Evolutionary conservation across 192 early-diverging fungal species (phyloP).

Genomic region (Mortierella antarctica): DNA sequence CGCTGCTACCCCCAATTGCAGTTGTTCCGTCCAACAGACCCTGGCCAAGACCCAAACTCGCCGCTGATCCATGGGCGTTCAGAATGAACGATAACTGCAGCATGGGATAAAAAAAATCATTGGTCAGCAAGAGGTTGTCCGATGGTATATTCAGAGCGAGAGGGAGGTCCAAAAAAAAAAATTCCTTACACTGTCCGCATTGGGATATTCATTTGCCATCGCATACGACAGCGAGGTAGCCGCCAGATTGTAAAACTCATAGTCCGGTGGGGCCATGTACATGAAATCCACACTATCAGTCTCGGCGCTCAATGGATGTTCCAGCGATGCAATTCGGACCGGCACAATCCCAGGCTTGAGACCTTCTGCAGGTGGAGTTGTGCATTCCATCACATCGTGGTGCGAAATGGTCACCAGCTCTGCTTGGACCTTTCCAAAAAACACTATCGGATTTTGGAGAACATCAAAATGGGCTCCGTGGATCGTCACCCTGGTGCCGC

Average conservation of each 20-base stretch:
- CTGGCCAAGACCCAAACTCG: slow-evolving; percentile 7
- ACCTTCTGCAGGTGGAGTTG: slow-evolving; percentile 37
- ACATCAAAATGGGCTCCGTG: slow-evolving; percentile 44
- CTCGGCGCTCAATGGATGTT: slow-evolving; percentile 11
- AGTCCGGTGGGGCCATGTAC: slow-evolving; percentile 42
- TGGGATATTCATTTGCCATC: slow-evolving; percentile 44
- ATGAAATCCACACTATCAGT: slow-evolving; percentile 36
- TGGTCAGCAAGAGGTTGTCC: not conserved
- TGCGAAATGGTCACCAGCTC: slow-evolving; percentile 42
- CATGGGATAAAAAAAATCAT: not conserved
- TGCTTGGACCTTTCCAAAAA: slow-evolving; percentile 35
- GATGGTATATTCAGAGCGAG: not conserved
- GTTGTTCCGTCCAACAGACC: slow-evolving; percentile 3
- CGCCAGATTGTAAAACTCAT: slow-evolving; percentile 41
- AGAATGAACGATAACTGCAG: slow-evolving; percentile 33
- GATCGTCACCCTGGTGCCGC: slow-evolving; percentile 41
- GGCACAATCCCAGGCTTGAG: slow-evolving; percentile 42
- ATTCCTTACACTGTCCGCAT: slow-evolving; percentile 26
- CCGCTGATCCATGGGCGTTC: slow-evolving; percentile 12
- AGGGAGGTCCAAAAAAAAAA: not conserved
- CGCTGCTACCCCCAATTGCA: slow-evolving; percentile 14
- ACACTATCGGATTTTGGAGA: slow-evolving; percentile 41
- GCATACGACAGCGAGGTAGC: slow-evolving; percentile 40
- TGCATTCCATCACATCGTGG: slow-evolving; percentile 52
- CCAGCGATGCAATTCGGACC: slow-evolving; percentile 26